phyloP scores from a whole-genome alignment of 169 alveolate genomes.

The Blepharisma undulans region DNA sequence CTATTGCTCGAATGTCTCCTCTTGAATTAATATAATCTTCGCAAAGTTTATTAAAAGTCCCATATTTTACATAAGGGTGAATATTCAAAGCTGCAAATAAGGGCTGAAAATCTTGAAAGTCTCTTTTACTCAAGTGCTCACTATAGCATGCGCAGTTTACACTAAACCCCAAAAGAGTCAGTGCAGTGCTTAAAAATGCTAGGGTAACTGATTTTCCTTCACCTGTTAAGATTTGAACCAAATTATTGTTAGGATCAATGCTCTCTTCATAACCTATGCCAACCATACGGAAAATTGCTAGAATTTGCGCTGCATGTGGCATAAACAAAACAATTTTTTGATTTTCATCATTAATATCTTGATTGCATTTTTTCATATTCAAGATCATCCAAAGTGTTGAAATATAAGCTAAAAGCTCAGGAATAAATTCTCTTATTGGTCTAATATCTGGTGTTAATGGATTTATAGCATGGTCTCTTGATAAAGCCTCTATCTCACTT shows the following conservation, averaged over 20 bases:
- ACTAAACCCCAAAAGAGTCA: background rate
- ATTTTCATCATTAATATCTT: background rate
- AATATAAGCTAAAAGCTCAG: background rate
- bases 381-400: background rate
- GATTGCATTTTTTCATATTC: background rate
- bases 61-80: background rate
- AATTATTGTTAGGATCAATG: background rate
- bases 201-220: background rate
- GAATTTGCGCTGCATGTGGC: background rate
- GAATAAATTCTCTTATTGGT: background rate
- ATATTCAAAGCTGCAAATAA: background rate
- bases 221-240: background rate
- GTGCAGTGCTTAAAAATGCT: background rate
- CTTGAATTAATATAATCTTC: background rate
- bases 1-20: background rate
- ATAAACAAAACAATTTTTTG: too few species aligned
- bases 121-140: background rate
- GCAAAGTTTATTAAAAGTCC: background rate
- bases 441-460: background rate
- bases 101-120: background rate
- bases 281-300: background rate
- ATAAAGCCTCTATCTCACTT: background rate
- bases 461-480: background rate
- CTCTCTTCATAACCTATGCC: background rate
- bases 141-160: background rate